Percentiles rank a stretch among this genome's conserved stretches.
Conservation (phyloP, 345 rosid species). For the Acer negundo region DNA sequence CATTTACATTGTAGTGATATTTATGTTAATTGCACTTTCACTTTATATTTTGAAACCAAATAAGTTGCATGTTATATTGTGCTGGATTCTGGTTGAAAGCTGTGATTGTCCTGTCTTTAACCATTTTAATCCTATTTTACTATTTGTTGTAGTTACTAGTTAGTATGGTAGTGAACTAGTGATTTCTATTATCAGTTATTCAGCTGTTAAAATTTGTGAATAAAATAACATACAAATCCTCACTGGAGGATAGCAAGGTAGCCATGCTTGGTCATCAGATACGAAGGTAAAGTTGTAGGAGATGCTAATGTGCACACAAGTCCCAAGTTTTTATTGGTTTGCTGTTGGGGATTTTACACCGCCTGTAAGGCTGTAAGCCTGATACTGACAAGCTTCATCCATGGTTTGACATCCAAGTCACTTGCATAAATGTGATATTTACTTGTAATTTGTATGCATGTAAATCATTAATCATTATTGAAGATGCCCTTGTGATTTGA, state of each 20-base stretch:
- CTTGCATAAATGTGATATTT: neutral
- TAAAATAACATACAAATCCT: constrained; percentile 1
- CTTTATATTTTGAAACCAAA: neutral
- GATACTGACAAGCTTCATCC: neutral
- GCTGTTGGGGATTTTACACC: neutral
- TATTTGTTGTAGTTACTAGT: neutral
- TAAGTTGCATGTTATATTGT: neutral
- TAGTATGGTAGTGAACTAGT: neutral
- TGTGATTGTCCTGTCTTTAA: neutral
- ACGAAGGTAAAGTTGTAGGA: constrained; percentile 4
- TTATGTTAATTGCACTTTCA: too few relatives aligned
- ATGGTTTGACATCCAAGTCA: neutral
- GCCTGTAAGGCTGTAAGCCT: neutral
- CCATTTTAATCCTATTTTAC: neutral
- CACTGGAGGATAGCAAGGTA: neutral
- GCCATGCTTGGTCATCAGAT: neutral
- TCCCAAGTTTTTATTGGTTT: neutral
- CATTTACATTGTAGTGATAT: too few relatives aligned
- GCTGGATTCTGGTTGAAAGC: neutral
- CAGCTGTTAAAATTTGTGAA: neutral
- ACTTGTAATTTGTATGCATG: neutral
- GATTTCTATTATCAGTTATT: neutral
- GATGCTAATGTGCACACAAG: neutral
- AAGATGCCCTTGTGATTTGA: neutral
- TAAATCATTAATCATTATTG: neutral